phyloP scores from a whole-genome alignment of 805 yeast species.

The Saccharomycopsis fibuligera region DNA sequence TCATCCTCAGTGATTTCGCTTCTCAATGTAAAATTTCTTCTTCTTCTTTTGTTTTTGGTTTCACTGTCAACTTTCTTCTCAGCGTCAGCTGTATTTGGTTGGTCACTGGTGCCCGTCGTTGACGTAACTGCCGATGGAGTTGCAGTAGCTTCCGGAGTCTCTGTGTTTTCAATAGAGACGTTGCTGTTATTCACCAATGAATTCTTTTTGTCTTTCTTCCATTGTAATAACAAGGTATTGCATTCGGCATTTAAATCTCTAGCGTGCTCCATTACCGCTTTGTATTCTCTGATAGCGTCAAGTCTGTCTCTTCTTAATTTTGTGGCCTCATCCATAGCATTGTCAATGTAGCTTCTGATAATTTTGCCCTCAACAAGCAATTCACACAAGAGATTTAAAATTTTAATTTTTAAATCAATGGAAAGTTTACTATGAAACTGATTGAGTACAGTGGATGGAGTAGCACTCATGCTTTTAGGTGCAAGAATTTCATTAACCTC shows the following conservation, averaged over 20 bases:
- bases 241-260: constrained; percentile 37
- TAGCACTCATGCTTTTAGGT: constrained; percentile 46
- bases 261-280: constrained; percentile 44
- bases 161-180: background rate
- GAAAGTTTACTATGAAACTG: constrained; percentile 53
- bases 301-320: constrained; percentile 58
- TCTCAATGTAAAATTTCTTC: constrained; percentile 28
- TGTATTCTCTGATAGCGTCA: constrained; percentile 59
- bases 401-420: constrained; percentile 46
- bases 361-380: constrained; percentile 51
- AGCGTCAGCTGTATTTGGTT: too few relatives aligned
- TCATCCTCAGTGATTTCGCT: constrained; percentile 38
- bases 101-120: too few relatives aligned
- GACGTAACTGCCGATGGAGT: too few relatives aligned
- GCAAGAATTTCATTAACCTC: constrained; percentile 49
- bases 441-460: constrained; percentile 40
- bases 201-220: constrained; percentile 16
- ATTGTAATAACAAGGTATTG: constrained; percentile 24
- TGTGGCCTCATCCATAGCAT: constrained; percentile 58
- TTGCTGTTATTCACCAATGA: background rate
- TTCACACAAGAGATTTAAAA: constrained; percentile 57
- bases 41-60: constrained; percentile 25
- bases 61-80: constrained; percentile 23
- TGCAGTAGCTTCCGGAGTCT: background rate
- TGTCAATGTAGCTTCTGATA: constrained; percentile 61